These are phyloP conservation scores for Exophiala lecanii-corni DNA, from an alignment of 2,329 filamentous ascomycete genomes.

Conservation along the genomic window DNA sequence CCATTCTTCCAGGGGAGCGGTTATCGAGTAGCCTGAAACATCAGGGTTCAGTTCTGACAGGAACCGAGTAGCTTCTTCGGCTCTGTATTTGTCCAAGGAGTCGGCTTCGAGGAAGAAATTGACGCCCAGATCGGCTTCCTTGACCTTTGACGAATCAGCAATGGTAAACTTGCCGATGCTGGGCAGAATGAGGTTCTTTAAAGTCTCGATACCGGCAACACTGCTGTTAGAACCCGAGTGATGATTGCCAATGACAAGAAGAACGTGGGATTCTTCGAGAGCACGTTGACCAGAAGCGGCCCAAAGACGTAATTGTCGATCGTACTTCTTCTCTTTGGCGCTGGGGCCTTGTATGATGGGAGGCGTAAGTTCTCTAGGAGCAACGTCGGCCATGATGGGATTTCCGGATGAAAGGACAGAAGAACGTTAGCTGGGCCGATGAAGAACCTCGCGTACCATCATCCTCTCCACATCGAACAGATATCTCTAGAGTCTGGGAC, in stretches of 20 bases:
- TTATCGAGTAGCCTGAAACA: constrained; percentile 68
- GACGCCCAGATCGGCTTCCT: constrained; percentile 78
- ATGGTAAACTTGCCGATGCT: constrained; percentile 91
- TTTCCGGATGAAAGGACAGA: not conserved
- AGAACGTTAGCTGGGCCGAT: not conserved
- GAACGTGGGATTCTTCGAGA: constrained; percentile 84
- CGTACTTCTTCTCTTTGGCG: constrained; percentile 73
- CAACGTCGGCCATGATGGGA: constrained; percentile 19
- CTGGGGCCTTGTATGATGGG: constrained; percentile 50
- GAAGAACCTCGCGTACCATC: no score
- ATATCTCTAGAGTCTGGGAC: no score
- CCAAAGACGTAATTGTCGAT: constrained; percentile 92
- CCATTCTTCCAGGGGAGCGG: constrained; percentile 38
- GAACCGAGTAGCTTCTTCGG: constrained; percentile 70
- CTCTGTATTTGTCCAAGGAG: constrained; percentile 70
- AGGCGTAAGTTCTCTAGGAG: constrained; percentile 32
- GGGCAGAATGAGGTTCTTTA: constrained; percentile 96
- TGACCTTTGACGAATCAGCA: constrained; percentile 72
- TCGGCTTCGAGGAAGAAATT: constrained; percentile 93
- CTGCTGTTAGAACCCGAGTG: constrained; percentile 24
- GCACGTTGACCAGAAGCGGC: constrained; percentile 86
- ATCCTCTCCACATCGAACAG: no score
- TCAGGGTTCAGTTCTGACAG: constrained; percentile 89
- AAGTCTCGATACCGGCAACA: constrained; percentile 79
- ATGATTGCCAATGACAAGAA: constrained; percentile 67